phyloP scores from a whole-genome alignment of 208 protist species.

The Leishmania arabica region DNA sequence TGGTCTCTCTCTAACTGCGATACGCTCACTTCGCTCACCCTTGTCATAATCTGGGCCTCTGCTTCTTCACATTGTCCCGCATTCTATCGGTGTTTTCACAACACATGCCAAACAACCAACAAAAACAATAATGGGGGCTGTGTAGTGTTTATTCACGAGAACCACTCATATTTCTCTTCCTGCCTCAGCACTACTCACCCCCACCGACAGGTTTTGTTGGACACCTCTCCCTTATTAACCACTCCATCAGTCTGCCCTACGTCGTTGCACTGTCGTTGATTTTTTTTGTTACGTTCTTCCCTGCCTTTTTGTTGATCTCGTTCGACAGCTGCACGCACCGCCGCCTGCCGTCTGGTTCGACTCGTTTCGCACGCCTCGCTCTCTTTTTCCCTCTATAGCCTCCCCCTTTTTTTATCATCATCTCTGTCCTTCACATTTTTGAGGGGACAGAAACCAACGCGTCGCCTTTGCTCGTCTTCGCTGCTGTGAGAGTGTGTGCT shows the following conservation, averaged over 20 bases:
- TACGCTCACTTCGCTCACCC: neutral
- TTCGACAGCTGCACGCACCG: neutral
- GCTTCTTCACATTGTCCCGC: conserved; percentile 19
- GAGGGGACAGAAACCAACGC: neutral
- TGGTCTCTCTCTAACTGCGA: neutral
- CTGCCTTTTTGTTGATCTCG: neutral
- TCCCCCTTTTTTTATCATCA: neutral
- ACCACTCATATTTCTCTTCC: neutral
- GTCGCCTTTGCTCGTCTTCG: neutral
- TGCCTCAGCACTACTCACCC: neutral
- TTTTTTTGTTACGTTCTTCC: neutral
- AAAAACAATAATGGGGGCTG: neutral
- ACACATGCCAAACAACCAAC: neutral
- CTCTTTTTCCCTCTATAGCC: neutral
- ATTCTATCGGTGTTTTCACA: neutral
- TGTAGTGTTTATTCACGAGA: neutral
- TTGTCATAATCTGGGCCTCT: conserved; percentile 14
- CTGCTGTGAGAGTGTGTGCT: neutral
- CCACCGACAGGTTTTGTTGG: neutral
- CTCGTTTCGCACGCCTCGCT: neutral
- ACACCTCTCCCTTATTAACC: neutral
- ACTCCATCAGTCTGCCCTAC: neutral
- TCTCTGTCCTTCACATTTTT: neutral
- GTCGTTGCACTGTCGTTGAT: neutral
- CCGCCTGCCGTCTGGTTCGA: neutral